phyloP scores from a whole-genome alignment of 345 rosid genomes.

The Eucalyptus erythrocorys region DNA sequence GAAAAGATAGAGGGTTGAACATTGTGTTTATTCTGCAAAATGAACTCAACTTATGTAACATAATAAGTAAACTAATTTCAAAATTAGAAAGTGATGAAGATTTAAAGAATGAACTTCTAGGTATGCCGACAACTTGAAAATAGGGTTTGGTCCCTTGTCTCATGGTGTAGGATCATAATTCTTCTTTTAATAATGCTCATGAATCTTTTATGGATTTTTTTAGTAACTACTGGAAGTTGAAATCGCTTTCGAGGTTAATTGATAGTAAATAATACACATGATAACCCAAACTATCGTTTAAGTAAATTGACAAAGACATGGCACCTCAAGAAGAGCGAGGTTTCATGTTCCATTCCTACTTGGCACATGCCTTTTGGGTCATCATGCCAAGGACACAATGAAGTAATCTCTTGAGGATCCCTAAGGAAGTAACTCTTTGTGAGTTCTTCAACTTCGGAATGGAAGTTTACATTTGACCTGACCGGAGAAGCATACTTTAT shows the following conservation, averaged over 20 bases:
- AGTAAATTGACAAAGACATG: background rate
- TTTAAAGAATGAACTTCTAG: background rate
- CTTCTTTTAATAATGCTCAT: background rate
- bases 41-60: background rate
- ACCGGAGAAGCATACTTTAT: background rate
- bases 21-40: background rate
- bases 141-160: background rate
- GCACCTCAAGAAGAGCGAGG: background rate
- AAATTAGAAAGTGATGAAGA: background rate
- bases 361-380: background rate
- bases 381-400: background rate
- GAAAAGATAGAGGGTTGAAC: background rate
- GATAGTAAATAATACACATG: background rate
- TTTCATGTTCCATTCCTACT: background rate
- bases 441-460: background rate
- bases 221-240: background rate
- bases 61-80: background rate
- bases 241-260: background rate
- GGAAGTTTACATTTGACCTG: background rate
- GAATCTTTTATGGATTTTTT: background rate
- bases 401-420: background rate
- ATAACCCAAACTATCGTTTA: background rate
- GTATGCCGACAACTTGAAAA: background rate
- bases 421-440: background rate
- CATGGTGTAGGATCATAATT: background rate